Conservation (phyloP, 2,329 filamentous ascomycete genomes). For the Alternaria postmessia region DNA sequence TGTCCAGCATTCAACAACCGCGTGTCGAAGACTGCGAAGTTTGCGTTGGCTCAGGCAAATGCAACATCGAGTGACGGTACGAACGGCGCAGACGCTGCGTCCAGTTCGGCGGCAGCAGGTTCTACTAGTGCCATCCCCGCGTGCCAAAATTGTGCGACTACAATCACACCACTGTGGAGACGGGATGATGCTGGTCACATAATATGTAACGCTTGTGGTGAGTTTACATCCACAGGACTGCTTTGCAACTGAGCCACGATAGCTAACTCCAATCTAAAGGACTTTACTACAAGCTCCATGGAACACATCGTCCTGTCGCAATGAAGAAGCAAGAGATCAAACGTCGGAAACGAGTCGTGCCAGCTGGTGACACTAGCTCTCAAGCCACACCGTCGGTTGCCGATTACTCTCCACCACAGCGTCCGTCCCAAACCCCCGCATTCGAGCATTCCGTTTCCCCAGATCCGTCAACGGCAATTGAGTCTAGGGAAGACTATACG, state of each 20-base stretch:
- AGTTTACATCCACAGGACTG: constrained; percentile 47
- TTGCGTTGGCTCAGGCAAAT: constrained; percentile 61
- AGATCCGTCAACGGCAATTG: constrained; percentile 41
- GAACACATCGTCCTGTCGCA: constrained; percentile 89
- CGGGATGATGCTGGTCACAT: constrained; percentile 93
- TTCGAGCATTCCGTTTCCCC: constrained; percentile 48
- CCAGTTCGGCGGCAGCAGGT: constrained; percentile 27
- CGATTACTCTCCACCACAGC: constrained; percentile 41
- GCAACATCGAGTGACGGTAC: constrained; percentile 36
- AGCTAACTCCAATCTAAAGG: constrained; percentile 61
- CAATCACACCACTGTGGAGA: constrained; percentile 94
- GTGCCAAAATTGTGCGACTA: constrained; percentile 96
- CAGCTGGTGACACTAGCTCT: constrained; percentile 65
- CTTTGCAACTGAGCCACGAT: background rate
- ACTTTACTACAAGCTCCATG: constrained; percentile 95
- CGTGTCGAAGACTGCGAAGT: constrained; percentile 84
- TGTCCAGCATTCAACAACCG: constrained; percentile 98
- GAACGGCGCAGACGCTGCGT: constrained; percentile 27
- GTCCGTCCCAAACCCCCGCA: constrained; percentile 37
- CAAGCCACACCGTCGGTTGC: constrained; percentile 40
- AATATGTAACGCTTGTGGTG: constrained; percentile 98
- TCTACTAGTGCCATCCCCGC: constrained; percentile 74
- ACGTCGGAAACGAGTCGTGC: constrained; percentile 91
- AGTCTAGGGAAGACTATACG: constrained; percentile 39
- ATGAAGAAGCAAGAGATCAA: constrained; percentile 99